Conservation (phyloP, 2,329 filamentous ascomycete genomes). For the Colletotrichum gigasporum region DNA sequence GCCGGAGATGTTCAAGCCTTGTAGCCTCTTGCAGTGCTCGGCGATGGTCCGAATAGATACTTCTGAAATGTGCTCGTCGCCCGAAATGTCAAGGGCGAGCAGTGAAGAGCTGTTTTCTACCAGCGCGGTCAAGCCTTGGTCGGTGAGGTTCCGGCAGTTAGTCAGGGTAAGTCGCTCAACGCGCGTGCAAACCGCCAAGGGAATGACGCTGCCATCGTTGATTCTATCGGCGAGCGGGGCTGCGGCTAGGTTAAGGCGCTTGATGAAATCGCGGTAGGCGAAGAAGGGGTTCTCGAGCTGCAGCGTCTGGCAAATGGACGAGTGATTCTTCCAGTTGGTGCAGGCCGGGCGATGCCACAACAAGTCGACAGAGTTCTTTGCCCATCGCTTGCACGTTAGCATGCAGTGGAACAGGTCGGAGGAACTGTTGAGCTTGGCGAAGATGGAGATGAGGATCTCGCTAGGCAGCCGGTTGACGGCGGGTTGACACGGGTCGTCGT, state of each 20-base stretch:
- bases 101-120: conserved; percentile 82
- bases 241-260: conserved; percentile 87
- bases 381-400: conserved; percentile 95
- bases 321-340: conserved; percentile 84
- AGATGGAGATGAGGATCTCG: conserved; percentile 93
- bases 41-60: conserved; percentile 81
- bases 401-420: conserved; percentile 87
- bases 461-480: conserved; percentile 88
- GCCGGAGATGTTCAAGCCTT: conserved; percentile 91
- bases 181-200: conserved; percentile 85
- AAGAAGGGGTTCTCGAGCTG: conserved; percentile 81
- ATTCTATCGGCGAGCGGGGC: conserved; percentile 69
- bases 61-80: conserved; percentile 85
- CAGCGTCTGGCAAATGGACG: conserved; percentile 83
- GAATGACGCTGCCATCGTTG: conserved; percentile 88
- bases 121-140: conserved; percentile 82
- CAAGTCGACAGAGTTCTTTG: conserved; percentile 88
- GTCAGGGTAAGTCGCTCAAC: conserved; percentile 94
- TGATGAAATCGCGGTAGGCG: conserved; percentile 88
- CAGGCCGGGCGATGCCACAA: conserved; percentile 96
- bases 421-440: conserved; percentile 81
- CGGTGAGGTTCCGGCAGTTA: conserved; percentile 85
- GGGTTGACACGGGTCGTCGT: conserved; percentile 73
- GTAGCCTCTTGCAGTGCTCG: conserved; percentile 82
- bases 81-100: conserved; percentile 89